phyloP scores from a whole-genome alignment of 768 basidiomycete genomes.

The Pluteus cervinus region DNA sequence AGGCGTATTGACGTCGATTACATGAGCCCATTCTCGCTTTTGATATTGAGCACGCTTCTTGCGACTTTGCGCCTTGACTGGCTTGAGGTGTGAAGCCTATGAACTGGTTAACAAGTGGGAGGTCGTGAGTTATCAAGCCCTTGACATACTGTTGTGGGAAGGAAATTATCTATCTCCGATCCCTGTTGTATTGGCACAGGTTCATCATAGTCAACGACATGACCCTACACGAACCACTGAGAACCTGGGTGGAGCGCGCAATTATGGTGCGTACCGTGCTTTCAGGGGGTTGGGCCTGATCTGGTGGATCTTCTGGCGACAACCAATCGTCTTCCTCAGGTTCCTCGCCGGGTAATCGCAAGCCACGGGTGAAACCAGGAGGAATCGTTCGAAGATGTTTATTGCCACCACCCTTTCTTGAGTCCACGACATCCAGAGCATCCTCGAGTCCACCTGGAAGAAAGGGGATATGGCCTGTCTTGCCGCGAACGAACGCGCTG shows the following conservation, averaged over 20 bases:
- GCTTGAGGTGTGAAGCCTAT: conserved; percentile 55
- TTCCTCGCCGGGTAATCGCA: conserved; percentile 62
- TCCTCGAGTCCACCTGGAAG: conserved; percentile 86
- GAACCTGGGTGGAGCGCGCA: neutral
- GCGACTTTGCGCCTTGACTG: conserved; percentile 37
- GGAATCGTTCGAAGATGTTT: conserved; percentile 64
- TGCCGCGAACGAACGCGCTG: conserved; percentile 86
- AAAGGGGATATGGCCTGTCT: conserved; percentile 90
- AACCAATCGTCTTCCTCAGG: conserved; percentile 39
- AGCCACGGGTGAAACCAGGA: conserved; percentile 78
- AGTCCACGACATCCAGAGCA: conserved; percentile 18
- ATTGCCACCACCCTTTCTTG: too few relatives aligned
- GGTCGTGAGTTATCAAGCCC: neutral
- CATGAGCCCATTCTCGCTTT: conserved; percentile 97
- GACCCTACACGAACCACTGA: conserved; percentile 7
- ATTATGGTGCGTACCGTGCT: conserved; percentile 11
- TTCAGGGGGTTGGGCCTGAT: conserved; percentile 14
- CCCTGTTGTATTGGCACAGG: conserved; percentile 10
- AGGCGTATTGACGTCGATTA: conserved; percentile 88
- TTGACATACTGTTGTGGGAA: conserved; percentile 50
- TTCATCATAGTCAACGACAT: conserved; percentile 9
- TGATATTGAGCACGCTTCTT: conserved; percentile 41
- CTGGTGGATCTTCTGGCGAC: conserved; percentile 19
- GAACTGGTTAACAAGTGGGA: conserved; percentile 6
- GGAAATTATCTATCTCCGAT: conserved; percentile 72